Base-by-base conservation (phyloP, 768 basidiomycete genomes). In the Tephrocybe sp. region DNA sequence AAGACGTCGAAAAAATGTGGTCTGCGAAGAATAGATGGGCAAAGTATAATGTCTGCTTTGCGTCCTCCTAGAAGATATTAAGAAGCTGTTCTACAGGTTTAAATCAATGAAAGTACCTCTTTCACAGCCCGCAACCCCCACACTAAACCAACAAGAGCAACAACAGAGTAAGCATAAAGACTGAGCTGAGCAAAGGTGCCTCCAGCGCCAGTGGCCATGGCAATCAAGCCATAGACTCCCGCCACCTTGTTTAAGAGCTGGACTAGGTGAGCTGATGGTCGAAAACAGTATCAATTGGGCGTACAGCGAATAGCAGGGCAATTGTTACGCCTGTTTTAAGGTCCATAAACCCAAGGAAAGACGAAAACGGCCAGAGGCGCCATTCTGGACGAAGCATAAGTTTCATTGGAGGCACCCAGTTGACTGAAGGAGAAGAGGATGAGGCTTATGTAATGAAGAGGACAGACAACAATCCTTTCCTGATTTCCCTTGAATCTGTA, bases 191-290 rank as follows among this genome's bases (percentile, higher is more conserved):
- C 84, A 58, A 93, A 84, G n/a, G 87, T 85, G n/a, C 89, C 87
- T n/a, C 90, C 92, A 26, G 90, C 87, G 16, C 95, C 95, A 1
- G 88, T 89, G 52, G 94, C 70, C 50, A 94, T 80, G 5, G 94
- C 95, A 52, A 99, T 85, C 51, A 99, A 80, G 49, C 97, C 97
- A 65, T 98, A 99, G 8, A 98, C 82, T 45, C 97, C 96, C 16
- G 97, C 95, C 44, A 95, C 96, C 72, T 99, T 99, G 80, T 99
- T 99, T 58, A 99, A 75, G 47, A 93, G 71, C 89, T 90, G 61
- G 20, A 19, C 33, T 41, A 23, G 13, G 17, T 58, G 34, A 58
- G 54, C 45, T 50, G 42, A 33, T 38, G 31, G 33, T 16, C 17
- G 13, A 23, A 38, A 46, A 54, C 30, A 16, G 14, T 32, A 44